Evolutionary conservation across 306 rosid genomes (phyloP).

Genomic region (Nissolia schottii): DNA sequence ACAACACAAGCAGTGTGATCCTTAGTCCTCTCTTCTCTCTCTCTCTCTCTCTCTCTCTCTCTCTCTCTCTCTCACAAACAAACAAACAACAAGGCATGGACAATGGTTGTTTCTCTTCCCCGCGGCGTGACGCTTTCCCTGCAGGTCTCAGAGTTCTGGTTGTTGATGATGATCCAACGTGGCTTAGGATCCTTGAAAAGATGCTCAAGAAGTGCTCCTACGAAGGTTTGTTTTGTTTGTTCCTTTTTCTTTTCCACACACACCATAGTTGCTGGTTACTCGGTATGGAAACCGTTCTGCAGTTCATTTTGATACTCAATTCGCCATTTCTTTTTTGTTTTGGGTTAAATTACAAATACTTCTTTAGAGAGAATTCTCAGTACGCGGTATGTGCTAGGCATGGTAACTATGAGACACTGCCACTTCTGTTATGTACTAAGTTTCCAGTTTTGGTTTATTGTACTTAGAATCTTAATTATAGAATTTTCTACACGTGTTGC

Average conservation of each 20-base stretch:
- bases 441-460: neutral
- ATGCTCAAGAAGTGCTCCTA: conserved; percentile 93
- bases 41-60: neutral
- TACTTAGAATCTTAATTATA: neutral
- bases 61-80: conserved; percentile 15
- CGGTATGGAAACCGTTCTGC: no score
- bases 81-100: no score
- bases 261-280: no score
- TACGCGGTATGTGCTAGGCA: no score
- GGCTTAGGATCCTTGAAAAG: conserved; percentile 95
- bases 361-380: no score
- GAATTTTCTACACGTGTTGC: conserved; percentile 10
- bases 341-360: no score
- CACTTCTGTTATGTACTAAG: neutral
- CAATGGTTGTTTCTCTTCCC: conserved; percentile 73
- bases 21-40: neutral
- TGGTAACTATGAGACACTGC: no score
- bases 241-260: neutral
- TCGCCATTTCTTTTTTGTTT: no score
- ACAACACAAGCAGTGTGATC: conserved; percentile 4
- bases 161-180: conserved; percentile 94
- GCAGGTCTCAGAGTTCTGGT: conserved; percentile 89
- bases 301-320: no score
- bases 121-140: conserved; percentile 69
- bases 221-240: conserved; percentile 56